Evolutionary conservation across 345 rosid species (phyloP).

Genomic region (Acer campestre): DNA sequence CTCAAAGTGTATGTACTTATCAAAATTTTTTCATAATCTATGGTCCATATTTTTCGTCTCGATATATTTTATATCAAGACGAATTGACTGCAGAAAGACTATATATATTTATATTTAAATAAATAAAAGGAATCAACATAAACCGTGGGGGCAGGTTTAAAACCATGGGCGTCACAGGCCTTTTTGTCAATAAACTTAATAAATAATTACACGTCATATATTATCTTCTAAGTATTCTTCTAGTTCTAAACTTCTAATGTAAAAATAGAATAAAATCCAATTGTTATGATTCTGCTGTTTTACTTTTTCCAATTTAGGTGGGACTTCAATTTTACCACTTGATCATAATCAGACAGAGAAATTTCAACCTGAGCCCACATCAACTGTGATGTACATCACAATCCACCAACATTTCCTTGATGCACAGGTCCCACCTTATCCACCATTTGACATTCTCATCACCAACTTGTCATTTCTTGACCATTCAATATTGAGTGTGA

Average conservation of each 20-base stretch:
- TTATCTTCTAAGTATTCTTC: not conserved
- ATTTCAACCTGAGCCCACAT: not conserved
- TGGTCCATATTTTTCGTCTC: no score
- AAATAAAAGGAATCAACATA: not conserved
- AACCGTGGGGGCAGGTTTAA: constrained; percentile 22
- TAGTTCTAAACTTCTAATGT: no score
- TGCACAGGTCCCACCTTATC: not conserved
- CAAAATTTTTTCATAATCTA: no score
- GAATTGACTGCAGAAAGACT: no score
- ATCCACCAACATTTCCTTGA: not conserved
- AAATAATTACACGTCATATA: constrained; percentile 23
- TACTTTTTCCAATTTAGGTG: not conserved
- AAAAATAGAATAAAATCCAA: not conserved
- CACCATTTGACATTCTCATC: not conserved
- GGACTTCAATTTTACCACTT: not conserved
- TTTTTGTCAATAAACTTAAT: not conserved
- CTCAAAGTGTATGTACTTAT: no score
- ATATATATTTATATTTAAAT: no score
- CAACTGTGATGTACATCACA: not conserved
- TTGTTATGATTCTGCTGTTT: not conserved
- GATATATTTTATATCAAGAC: no score
- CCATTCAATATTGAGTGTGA: constrained; percentile 2
- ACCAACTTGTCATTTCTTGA: not conserved
- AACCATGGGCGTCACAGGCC: constrained; percentile 26
- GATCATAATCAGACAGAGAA: not conserved